Evolutionary conservation across 164 flowering plant genomes (phyloP), one percentile per base, ranked within the genome.

Genomic region (Dillenia suffruticosa): DNA sequence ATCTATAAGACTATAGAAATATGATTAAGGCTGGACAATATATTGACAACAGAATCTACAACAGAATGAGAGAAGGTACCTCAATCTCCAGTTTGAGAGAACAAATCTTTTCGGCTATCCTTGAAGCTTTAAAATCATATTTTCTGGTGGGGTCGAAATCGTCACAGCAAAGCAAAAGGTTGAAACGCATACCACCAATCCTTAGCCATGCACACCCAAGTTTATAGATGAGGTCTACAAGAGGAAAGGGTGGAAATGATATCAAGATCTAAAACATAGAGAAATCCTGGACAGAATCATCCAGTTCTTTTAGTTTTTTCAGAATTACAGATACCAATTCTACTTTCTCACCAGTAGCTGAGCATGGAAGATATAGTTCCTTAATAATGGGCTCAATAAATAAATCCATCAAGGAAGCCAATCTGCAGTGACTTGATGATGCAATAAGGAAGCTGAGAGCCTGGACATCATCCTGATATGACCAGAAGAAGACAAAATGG

Each of bases 131-230:
- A 62, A 69, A 67, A 59, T 77, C 60, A 68, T 88, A 85, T 68
- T 91, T 94, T 61, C 75, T 60, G 58, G 84, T 80, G 15, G 97
- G 99, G 78, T 94, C 99, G 49, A 81, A 50, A 66, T 79, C 81
- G 74, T 78, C 81, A 43, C 63, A 58, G 65, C 73, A 61, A 49
- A 79, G 78, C 81, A 94, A 71, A 15, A 94, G 99, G 68, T 73
- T 68, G 63, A 84, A 85, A 26, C 92, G 95, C 56, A 94, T 46
- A 7, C 74, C 84, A 14, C 96, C 99, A 72, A 87, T 77, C 44
- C 68, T 72, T 49, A 89, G 58, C 92, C 97, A 89, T 19, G 87
- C 81, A 59, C 51, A 63, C 47, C 96, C 96, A 63, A 85, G 71
- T 44, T 62, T 69, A 53, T 47, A 69, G 54, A 74, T 54, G 55